Evolutionary conservation across 768 basidiomycete genomes (phyloP).

Genomic region (Pleurotus djamor): DNA sequence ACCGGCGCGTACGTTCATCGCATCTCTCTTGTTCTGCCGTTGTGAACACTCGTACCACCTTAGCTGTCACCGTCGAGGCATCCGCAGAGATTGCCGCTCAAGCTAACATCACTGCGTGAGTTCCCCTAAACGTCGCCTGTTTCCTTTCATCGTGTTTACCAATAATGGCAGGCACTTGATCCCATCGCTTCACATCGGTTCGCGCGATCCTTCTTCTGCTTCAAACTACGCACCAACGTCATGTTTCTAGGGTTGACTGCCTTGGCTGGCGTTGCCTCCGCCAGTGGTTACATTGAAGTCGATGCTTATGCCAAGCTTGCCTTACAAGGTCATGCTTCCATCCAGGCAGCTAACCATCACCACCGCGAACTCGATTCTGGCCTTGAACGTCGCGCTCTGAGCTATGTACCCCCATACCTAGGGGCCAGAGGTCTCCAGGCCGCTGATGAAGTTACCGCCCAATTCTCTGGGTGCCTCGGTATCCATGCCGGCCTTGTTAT

Average conservation of each 20-base stretch:
- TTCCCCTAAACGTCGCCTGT: neutral
- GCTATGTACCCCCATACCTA: neutral
- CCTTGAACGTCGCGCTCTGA: neutral
- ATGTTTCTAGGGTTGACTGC: neutral
- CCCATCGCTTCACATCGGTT: neutral
- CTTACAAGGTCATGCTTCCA: neutral
- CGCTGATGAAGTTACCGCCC: neutral
- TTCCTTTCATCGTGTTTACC: too few species aligned
- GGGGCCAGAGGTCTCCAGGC: neutral
- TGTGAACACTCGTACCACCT: too few species aligned
- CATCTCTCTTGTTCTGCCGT: too few species aligned
- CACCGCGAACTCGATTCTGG: neutral
- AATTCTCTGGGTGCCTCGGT: neutral
- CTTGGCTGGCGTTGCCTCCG: neutral
- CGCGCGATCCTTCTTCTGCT: neutral
- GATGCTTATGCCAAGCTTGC: neutral
- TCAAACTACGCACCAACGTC: neutral
- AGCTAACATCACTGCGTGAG: neutral
- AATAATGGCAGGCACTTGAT: neutral
- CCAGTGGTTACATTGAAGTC: neutral
- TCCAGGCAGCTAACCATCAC: neutral
- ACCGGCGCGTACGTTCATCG: neutral
- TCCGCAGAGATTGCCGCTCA: neutral
- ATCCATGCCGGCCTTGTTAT: neutral
- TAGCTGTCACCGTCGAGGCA: neutral